phyloP scores from a whole-genome alignment of 768 basidiomycete genomes.

The Tulasnella sp. region DNA sequence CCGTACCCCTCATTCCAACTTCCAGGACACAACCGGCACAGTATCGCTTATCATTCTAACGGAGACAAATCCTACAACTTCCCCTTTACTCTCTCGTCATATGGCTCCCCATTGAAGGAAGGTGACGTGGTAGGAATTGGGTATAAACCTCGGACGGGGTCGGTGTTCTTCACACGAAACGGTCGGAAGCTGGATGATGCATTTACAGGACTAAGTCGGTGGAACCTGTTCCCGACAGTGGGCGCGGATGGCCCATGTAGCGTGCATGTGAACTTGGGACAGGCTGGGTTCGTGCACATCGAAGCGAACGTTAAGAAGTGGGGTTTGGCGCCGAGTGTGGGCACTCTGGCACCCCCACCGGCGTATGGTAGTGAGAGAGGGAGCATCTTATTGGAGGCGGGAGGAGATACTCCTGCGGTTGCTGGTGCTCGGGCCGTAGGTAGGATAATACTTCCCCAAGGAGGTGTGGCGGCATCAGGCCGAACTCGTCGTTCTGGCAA shows the following conservation, averaged over 20 bases:
- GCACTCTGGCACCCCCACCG: slow-evolving; percentile 93
- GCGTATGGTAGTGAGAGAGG: slow-evolving; percentile 97
- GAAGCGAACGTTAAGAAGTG: slow-evolving; percentile 99
- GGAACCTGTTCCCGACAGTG: slow-evolving; percentile 94
- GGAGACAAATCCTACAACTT: slow-evolving; percentile 97
- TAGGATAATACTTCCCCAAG: slow-evolving; percentile 12
- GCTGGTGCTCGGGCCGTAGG: not conserved
- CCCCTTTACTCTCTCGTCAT: slow-evolving; percentile 78
- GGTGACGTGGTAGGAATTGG: slow-evolving; percentile 95
- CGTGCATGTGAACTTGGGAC: slow-evolving; percentile 94
- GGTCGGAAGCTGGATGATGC: slow-evolving; percentile 96
- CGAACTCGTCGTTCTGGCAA: not conserved
- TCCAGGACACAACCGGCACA: slow-evolving; percentile 75
- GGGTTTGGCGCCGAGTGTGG: slow-evolving; percentile 95
- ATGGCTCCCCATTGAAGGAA: slow-evolving; percentile 77
- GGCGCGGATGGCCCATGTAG: slow-evolving; percentile 95
- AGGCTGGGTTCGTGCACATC: slow-evolving; percentile 97
- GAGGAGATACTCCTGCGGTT: slow-evolving; percentile 37
- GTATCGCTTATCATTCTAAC: slow-evolving; percentile 90
- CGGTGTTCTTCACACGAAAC: slow-evolving; percentile 98
- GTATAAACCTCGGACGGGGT: slow-evolving; percentile 90
- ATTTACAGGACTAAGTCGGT: slow-evolving; percentile 76
- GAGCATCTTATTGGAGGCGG: slow-evolving; percentile 89
- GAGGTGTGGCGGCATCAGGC: not conserved
- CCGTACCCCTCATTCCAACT: slow-evolving; percentile 93